A percentile compares a stretch with the other conserved stretches of the same genome.
Evolutionary conservation across 164 flowering plant genomes (phyloP).

Genomic region (Vitis rupestris): DNA sequence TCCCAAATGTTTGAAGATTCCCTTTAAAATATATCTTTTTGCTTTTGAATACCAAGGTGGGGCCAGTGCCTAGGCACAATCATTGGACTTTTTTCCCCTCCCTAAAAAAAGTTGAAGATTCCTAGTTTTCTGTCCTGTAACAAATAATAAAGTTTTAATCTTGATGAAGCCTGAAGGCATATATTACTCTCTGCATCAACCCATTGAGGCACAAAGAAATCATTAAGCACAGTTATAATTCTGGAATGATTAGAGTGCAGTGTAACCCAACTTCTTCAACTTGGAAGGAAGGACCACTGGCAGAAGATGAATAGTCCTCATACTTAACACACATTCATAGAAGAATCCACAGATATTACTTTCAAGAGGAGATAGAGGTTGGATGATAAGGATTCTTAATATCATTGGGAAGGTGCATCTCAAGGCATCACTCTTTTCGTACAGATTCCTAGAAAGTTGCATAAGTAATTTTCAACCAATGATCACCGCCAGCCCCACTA

Average conservation of each 20-base stretch:
- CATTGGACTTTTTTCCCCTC: background rate
- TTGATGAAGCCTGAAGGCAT: background rate
- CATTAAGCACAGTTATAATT: background rate
- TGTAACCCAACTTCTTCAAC: conserved; percentile 12
- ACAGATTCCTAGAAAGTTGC: conserved; percentile 26
- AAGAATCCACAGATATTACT: conserved; percentile 14
- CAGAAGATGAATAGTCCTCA: background rate
- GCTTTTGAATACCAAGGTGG: background rate
- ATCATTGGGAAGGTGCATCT: conserved; percentile 9
- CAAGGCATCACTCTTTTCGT: conserved; percentile 10
- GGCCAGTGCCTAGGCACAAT: background rate
- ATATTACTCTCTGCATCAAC: background rate
- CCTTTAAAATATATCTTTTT: background rate
- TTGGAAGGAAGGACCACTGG: conserved; percentile 24
- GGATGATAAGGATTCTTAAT: conserved; percentile 19
- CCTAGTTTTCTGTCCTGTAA: background rate
- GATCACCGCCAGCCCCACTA: conserved; percentile 22
- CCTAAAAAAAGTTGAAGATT: conserved; percentile 1
- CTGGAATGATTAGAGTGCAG: background rate
- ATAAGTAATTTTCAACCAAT: conserved; percentile 22
- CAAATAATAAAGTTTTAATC: background rate
- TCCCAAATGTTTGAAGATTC: conserved; percentile 13
- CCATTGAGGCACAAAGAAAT: background rate
- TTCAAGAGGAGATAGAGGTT: conserved; percentile 4
- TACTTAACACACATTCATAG: background rate